phyloP scores from a whole-genome alignment of 208 protist species.

The Herpetomonas tarakana region DNA sequence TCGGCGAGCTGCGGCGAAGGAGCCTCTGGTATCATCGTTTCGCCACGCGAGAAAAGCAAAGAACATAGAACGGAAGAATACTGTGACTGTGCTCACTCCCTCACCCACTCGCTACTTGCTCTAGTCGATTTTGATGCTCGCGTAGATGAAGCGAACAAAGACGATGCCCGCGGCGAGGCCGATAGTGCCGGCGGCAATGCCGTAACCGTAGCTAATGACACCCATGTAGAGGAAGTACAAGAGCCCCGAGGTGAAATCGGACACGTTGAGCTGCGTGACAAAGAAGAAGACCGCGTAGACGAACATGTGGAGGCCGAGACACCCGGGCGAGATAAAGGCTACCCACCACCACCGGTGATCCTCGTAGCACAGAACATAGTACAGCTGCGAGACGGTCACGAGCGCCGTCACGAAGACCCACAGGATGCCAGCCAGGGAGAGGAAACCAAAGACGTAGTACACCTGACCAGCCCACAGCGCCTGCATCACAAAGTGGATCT shows the following conservation, averaged over 20 bases:
- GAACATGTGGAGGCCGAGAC: conserved; percentile 93
- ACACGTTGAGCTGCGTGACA: conserved; percentile 63
- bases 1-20: too few species aligned
- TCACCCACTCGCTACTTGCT: not conserved
- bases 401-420: conserved; percentile 94
- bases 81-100: not conserved
- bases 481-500: conserved; percentile 98
- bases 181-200: conserved; percentile 76
- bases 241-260: conserved; percentile 60
- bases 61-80: not conserved
- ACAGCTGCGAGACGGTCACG: conserved; percentile 97
- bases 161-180: conserved; percentile 68
- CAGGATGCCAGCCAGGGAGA: conserved; percentile 95
- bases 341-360: conserved; percentile 99
- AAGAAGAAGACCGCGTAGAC: conserved; percentile 92
- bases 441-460: conserved; percentile 99
- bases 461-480: conserved; percentile 93
- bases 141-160: conserved; percentile 87
- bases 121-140: conserved; percentile 76
- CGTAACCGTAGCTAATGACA: conserved; percentile 71
- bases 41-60: too few species aligned
- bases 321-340: conserved; percentile 91
- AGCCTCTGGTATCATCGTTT: too few species aligned
- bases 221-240: conserved; percentile 91
- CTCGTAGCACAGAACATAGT: conserved; percentile 97